Evolutionary conservation across 163 green algal species (phyloP), one percentile per base, ranked within the genome.

Genomic region (Chloromonas sp.): DNA sequence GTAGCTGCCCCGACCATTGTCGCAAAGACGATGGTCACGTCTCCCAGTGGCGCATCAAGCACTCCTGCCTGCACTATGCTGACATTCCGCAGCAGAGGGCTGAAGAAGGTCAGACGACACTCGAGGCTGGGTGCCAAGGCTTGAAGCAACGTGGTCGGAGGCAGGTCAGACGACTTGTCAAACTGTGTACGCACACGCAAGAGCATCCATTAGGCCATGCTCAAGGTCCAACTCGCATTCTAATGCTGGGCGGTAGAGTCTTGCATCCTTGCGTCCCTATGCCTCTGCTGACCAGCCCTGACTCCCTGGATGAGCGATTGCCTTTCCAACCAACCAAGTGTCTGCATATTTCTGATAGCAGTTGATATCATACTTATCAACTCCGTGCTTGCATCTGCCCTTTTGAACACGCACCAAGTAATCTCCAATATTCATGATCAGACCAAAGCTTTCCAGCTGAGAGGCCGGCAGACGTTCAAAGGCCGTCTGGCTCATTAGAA

Each of bases 11-110:
- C 85, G n/a, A 88, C 85, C 0, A 80, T 78, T 13, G 78, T 82
- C 70, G 57, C 60, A 57, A 88, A 88, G 14, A 86, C 85, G 36
- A 88, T 84, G 13, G 85, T 84, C 0, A 77, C 82, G 70, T 86
- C 78, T 1, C 85, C 85, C 0, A 85, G 36, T 1, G 85, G 85
- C 0, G 85, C 85, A 57, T 88, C 81, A 81, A 88, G 81, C 62
- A 84, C 81, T 5, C 82, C 85, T 61, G 14, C 2, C 2, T 61
- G 70, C 70, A 84, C 82, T 14, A 14, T 15, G 1, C 76, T 60
- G 0, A 61, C 78, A 0, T 61, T 76, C 59, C 81, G 85, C 60
- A 81, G 85, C n/a, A 58, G n/a, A 71, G 82, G 85, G 15, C 36
- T 70, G 2, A 78, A 84, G 66, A 86, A 78, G 60, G 66, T 78